Evolutionary conservation across 306 rosid species (phyloP).

Genomic region (Vigna hirtella): DNA sequence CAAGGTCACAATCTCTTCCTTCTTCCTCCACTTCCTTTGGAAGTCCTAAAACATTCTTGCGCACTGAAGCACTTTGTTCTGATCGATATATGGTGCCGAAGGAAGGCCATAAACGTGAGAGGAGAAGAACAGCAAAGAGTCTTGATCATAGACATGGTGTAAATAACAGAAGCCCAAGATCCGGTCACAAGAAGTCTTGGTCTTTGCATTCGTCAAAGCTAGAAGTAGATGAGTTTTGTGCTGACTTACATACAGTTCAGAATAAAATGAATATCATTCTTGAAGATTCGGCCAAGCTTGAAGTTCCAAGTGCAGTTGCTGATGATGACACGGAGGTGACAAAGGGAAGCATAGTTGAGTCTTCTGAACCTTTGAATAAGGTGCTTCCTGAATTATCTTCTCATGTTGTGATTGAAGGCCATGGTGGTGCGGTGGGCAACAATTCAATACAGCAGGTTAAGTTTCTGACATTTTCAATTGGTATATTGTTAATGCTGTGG

Average conservation of each 20-base stretch:
- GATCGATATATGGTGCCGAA: constrained; percentile 60
- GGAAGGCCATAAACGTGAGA: constrained; percentile 61
- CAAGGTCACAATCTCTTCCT: constrained; percentile 92
- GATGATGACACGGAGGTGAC: constrained; percentile 45
- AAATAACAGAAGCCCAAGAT: constrained; percentile 54
- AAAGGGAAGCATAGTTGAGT: constrained; percentile 34
- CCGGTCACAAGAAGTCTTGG: constrained; percentile 62
- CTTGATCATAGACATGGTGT: constrained; percentile 52
- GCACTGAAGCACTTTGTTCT: constrained; percentile 54
- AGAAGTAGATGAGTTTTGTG: constrained; percentile 55
- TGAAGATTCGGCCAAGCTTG: constrained; percentile 49
- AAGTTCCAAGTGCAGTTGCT: constrained; percentile 44
- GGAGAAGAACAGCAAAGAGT: constrained; percentile 51
- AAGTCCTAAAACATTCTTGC: constrained; percentile 58
- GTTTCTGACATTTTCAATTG: constrained; percentile 38
- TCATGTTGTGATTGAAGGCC: constrained; percentile 36
- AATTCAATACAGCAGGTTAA: constrained; percentile 61
- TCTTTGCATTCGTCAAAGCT: constrained; percentile 54
- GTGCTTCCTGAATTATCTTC: constrained; percentile 55
- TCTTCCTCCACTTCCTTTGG: constrained; percentile 73
- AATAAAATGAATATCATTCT: constrained; percentile 47
- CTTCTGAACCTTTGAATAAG: constrained; percentile 50
- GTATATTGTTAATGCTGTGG: constrained; percentile 10
- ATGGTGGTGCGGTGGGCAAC: constrained; percentile 45
- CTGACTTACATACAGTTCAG: constrained; percentile 50